Percentiles rank a stretch among this genome's conserved stretches.
These are phyloP conservation scores for Conoideocrella luteorostrata DNA, from an alignment of 2,329 filamentous ascomycete genomes.

Conservation along the genomic window DNA sequence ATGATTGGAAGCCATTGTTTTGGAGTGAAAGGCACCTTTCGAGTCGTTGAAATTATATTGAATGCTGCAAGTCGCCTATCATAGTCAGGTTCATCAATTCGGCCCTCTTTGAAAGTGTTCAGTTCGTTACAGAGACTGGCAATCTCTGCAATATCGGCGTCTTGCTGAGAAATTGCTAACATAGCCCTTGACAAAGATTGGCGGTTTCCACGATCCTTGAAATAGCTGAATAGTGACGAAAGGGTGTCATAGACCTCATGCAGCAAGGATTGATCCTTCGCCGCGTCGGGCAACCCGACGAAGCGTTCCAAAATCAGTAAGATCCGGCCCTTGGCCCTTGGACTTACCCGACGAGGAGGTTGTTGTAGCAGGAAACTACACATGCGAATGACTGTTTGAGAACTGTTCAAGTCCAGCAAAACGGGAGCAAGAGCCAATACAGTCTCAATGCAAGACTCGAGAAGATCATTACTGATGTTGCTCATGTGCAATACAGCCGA, in stretches of 20 bases:
- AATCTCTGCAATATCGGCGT: slow-evolving; percentile 53
- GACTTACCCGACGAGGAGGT: slow-evolving; percentile 75
- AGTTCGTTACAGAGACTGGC: slow-evolving; percentile 69
- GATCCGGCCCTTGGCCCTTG: slow-evolving; percentile 74
- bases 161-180: slow-evolving; percentile 59
- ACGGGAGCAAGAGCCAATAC: slow-evolving; percentile 70
- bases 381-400: slow-evolving; percentile 72
- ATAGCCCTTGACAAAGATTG: slow-evolving; percentile 68
- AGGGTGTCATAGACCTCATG: slow-evolving; percentile 65
- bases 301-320: slow-evolving; percentile 77
- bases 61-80: slow-evolving; percentile 75
- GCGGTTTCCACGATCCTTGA: slow-evolving; percentile 74
- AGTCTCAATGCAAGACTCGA: slow-evolving; percentile 72
- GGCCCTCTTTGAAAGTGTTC: slow-evolving; percentile 68
- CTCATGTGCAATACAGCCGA: slow-evolving; percentile 57
- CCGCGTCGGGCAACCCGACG: slow-evolving; percentile 52
- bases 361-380: slow-evolving; percentile 77
- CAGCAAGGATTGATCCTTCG: slow-evolving; percentile 41
- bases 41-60: slow-evolving; percentile 58
- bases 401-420: slow-evolving; percentile 61
- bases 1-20: slow-evolving; percentile 83
- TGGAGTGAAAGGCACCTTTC: slow-evolving; percentile 53
- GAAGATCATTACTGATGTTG: slow-evolving; percentile 61
- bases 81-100: slow-evolving; percentile 83
- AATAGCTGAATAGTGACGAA: slow-evolving; percentile 80